phyloP scores from a whole-genome alignment of 1,139 yeast genomes.

The Ashbya aceris region DNA sequence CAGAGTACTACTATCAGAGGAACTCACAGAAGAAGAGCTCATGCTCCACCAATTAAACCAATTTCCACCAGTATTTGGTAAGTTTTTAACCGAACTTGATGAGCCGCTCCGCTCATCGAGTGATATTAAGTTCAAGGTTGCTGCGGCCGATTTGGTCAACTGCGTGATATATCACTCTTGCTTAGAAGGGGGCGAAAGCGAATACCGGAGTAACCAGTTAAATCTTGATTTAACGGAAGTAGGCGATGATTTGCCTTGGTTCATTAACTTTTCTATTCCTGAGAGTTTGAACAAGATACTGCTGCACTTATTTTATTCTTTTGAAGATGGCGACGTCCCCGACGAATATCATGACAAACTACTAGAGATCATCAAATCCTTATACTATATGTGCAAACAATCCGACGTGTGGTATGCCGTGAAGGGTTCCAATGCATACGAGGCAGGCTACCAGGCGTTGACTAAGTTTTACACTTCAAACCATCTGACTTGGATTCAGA shows the following conservation, averaged over 20 bases:
- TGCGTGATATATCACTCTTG: slow-evolving; percentile 35
- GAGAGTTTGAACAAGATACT: slow-evolving; percentile 25
- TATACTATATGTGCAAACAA: slow-evolving; percentile 32
- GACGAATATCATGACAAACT: slow-evolving; percentile 15
- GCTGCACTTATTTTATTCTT: slow-evolving; percentile 20
- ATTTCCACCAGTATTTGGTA: slow-evolving; percentile 34
- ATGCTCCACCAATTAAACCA: slow-evolving; percentile 27
- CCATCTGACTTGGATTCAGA: slow-evolving; percentile 43
- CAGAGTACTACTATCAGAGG: slow-evolving; percentile 10
- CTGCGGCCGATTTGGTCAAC: slow-evolving; percentile 32
- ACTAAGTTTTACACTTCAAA: slow-evolving; percentile 21
- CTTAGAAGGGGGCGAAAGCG: slow-evolving; percentile 37
- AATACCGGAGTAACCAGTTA: slow-evolving; percentile 29
- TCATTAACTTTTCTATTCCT: slow-evolving; percentile 21
- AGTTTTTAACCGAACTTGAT: slow-evolving; percentile 28
- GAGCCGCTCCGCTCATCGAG: slow-evolving; percentile 11
- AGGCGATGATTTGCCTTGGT: slow-evolving; percentile 31
- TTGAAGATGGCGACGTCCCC: slow-evolving; percentile 5
- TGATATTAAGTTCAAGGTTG: slow-evolving; percentile 25
- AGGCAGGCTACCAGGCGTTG: slow-evolving; percentile 15
- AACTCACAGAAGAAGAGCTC: slow-evolving; percentile 13
- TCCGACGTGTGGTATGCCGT: slow-evolving; percentile 27
- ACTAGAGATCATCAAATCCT: slow-evolving; percentile 28
- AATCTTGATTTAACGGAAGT: slow-evolving; percentile 21
- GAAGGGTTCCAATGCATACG: slow-evolving; percentile 18